Evolutionary conservation across 2,329 filamentous ascomycete genomes (phyloP), one percentile per base, ranked within the genome.

Genomic region (Ophiostoma quercus): DNA sequence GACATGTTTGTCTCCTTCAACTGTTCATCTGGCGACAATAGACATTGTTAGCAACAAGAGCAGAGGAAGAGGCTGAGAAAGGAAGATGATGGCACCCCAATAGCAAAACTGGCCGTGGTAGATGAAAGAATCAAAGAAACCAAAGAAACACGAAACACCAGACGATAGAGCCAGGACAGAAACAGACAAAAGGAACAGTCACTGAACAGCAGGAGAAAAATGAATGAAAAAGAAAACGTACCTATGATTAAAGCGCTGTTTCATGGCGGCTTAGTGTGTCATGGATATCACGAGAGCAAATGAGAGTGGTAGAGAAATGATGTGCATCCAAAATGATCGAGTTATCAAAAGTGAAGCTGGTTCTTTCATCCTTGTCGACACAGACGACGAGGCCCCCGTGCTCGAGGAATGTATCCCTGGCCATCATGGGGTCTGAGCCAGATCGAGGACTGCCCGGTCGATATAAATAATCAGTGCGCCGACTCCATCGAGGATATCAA

Each of bases 271-370:
- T 32, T 12, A 16, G 22, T 62, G 25, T 60, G 57, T 34, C 12
- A 62, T 32, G 51, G 57, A 32, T 32, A 14, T 62, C 57, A 62
- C 57, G 25, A 62, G 12, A 32, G 22, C n/a, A 62, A 34, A n/a
- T 16, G 57, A 62, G 32, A 7, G 57, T 7, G 14, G 22, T 14
- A 32, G 14, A 62, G 25, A 32, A 62, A 25, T 14, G 57, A 12
- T 34, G 57, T 32, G 57, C 22, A 62, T 62, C 57, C 57, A 62
- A 62, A 62, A 62, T 32, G 25, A 62, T 16, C 57, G 16, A 19
- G 25, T 32, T 12, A 57, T 57, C 51, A 62, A 62, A 62, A 29
- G 22, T 62, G 57, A 62, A 62, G 57, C 25, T 25, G 12, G 12
- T 32, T 62, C 25, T 62, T 62, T 32, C 57, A 62, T 62, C 22